Base-by-base conservation (phyloP, 805 yeast genomes). In the Tetrapisispora iriomotensis region DNA sequence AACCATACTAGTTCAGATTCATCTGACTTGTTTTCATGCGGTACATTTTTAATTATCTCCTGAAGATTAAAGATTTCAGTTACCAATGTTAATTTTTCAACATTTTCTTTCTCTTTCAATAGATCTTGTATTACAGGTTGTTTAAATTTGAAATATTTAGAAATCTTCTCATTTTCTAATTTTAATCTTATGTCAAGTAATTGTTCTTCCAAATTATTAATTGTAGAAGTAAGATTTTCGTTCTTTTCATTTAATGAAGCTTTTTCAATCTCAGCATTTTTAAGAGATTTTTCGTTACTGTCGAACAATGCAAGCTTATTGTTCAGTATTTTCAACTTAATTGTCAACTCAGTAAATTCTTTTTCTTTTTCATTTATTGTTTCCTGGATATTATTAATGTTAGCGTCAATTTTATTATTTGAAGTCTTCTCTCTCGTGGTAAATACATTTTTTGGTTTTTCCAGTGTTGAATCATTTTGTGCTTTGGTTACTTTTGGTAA, bases 41-140 rank as follows among this genome's bases (percentile, higher is more conserved):
- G 13, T 3, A 20, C 3, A 7, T 32, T 32, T 8, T n/a, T 14
- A 10, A 32, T 14, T 13, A 24, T 8, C 4, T 23, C 4, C n/a
- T 21, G 27, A 3, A 32, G 54, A 15, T 66, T 53, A 2, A 58
- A 50, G 9, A 75, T 64, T 48, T 75, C 77, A 25, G 70, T 69
- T 0, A 71, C 46, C 13, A 74, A 47, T 1, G 65, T 63, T 29
- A 64, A 45, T 28, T 61, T 63, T 3, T 56, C 62, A 3, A 58
- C 51, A 29, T 50, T 51, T 21, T 61, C 53, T 34, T 58, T 56
- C 43, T 65, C 70, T 6, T 23, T 22, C 4, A 22, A 13, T 14
- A n/a, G n/a, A 14, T 17, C n/a, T 13, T 27, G 8, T 10, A 27
- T 14, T n/a, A 17, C 29, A 27, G 9, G 9, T n/a, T 14, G n/a